Base-by-base conservation (phyloP, 768 basidiomycete genomes). In the Suillus plorans region DNA sequence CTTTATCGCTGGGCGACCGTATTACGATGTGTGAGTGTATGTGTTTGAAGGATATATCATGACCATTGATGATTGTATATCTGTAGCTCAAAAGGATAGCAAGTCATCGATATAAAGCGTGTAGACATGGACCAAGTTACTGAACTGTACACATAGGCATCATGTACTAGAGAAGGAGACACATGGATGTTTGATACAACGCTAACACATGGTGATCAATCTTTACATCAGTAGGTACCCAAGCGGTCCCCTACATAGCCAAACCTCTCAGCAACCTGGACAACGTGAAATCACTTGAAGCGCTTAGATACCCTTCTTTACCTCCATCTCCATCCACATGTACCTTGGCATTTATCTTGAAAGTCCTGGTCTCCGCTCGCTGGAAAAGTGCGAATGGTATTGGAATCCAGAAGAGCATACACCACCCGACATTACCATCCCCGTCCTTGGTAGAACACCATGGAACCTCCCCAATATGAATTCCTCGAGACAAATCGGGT, bases 301-400 rank as follows among this genome's bases (percentile, higher is more conserved):
- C 64, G 25, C 68, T 71, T 37, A 80, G 53, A 2, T 47, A 28
- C 16, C 4, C 16, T 4, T 31, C 50, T 52, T 31, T 65, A 13
- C 73, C 28, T 7, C 44, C 41, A 0, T 14, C 14, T 10, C 31
- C 78, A 59, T 72, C 70, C 44, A 84, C 69, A 71, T 77, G 77
- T 10, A 82, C 73, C n/a, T 69, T 69, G 16, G 78, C 77, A 4
- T 72, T 69, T 22, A 85, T 63, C 42, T 70, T 70, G 68, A 86
- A 85, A 52, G 73, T 69, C 20, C 81, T 74, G 50, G 81, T 81
- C 66, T 85, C 84, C 61, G 76, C 74, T 72, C 80, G 81, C 39
- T 76, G 72, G 64, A 86, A 85, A 28, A 86, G 65, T n/a, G 71
- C 65, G 8, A 80, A 76, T 5, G 84, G 83, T 34, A 86, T 73